Evolutionary conservation across 2,329 filamentous ascomycete species (phyloP).

Genomic region (Emmonsiellopsis sp.): DNA sequence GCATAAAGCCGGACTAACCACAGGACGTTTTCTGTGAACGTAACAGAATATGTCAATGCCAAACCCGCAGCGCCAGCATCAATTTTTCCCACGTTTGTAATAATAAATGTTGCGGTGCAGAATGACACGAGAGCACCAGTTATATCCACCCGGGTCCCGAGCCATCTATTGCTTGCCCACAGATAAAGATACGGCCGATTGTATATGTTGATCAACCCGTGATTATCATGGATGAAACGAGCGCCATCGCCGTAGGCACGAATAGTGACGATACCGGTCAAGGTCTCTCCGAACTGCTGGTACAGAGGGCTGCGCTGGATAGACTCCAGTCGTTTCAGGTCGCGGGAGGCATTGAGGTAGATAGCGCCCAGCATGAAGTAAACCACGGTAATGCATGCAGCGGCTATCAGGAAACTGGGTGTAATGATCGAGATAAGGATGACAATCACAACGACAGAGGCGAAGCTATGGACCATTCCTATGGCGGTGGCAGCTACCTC

Average conservation of each 20-base stretch:
- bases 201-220: conserved; percentile 79
- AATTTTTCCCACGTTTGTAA: conserved; percentile 70
- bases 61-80: conserved; percentile 89
- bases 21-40: conserved; percentile 91
- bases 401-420: conserved; percentile 81
- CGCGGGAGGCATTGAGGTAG: conserved; percentile 86
- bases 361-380: conserved; percentile 79
- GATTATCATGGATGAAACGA: conserved; percentile 86
- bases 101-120: conserved; percentile 85
- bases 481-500: conserved; percentile 91
- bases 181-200: conserved; percentile 90
- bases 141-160: conserved; percentile 83
- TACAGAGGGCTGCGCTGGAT: conserved; percentile 90
- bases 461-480: conserved; percentile 57
- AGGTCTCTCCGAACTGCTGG: conserved; percentile 94
- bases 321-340: conserved; percentile 90
- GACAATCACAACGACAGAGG: conserved; percentile 72
- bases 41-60: conserved; percentile 90
- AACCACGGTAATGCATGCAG: conserved; percentile 69
- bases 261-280: conserved; percentile 92
- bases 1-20: conserved; percentile 95
- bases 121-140: conserved; percentile 88
- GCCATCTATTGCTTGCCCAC: conserved; percentile 95
- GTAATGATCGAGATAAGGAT: conserved; percentile 81
- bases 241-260: conserved; percentile 91